Evolutionary conservation across 495 filamentous ascomycete genomes (phyloP).

Genomic region (Aspergillus nidulans): DNA sequence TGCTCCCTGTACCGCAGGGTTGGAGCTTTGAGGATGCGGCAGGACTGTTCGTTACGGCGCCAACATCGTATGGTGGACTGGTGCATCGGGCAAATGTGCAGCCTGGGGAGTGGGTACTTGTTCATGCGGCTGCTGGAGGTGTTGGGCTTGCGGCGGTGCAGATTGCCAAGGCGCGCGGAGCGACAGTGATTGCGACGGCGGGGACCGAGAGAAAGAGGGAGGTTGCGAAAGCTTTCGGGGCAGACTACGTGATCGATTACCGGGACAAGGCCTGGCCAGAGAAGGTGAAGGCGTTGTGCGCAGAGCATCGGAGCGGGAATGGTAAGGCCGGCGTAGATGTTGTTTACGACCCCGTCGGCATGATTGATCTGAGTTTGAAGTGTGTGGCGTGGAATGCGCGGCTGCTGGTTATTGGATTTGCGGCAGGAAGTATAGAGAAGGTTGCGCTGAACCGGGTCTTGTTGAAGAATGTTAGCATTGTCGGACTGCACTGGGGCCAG

Average conservation of each 20-base stretch:
- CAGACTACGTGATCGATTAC: constrained; percentile 81
- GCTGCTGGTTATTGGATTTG: constrained; percentile 84
- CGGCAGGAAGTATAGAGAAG: constrained; percentile 85
- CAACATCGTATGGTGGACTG: constrained; percentile 83
- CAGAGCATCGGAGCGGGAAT: constrained; percentile 50
- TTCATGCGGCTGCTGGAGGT: constrained; percentile 90
- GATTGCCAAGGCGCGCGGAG: constrained; percentile 85
- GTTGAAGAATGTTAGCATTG: constrained; percentile 88
- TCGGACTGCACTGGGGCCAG: constrained; percentile 88
- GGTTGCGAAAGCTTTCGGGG: constrained; percentile 74
- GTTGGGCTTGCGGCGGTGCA: constrained; percentile 92
- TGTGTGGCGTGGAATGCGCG: constrained; percentile 90
- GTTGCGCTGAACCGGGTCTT: constrained; percentile 86
- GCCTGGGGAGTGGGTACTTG: constrained; percentile 77
- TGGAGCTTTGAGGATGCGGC: constrained; percentile 85
- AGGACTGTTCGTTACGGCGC: constrained; percentile 85
- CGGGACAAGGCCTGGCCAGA: constrained; percentile 67
- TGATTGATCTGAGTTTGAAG: constrained; percentile 79
- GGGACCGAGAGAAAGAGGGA: constrained; percentile 71
- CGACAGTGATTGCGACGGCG: constrained; percentile 85
- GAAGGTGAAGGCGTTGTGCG: constrained; percentile 64
- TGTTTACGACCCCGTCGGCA: constrained; percentile 83
- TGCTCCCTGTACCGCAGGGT: constrained; percentile 69
- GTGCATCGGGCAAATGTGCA: constrained; percentile 73
- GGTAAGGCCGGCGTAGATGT: constrained; percentile 73